These are phyloP conservation scores for Colletotrichum coccodes DNA, from an alignment of 2,329 filamentous ascomycete species.

Conservation along the genomic window DNA sequence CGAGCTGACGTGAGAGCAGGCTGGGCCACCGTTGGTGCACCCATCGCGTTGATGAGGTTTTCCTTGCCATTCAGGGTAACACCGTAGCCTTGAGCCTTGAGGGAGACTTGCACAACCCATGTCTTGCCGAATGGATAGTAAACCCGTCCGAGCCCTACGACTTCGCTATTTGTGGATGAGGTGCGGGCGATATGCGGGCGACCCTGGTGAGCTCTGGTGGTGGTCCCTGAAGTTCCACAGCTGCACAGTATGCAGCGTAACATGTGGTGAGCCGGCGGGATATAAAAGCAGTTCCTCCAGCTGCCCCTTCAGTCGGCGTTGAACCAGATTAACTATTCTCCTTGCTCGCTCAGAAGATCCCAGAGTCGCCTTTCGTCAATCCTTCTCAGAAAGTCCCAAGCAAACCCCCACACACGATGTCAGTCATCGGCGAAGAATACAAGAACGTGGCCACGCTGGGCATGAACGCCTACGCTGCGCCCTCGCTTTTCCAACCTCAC, in stretches of 20 bases:
- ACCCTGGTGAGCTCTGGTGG: background rate
- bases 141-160: background rate
- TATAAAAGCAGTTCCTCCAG: background rate
- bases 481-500: slow-evolving; percentile 58
- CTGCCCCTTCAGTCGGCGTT: background rate
- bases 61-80: background rate
- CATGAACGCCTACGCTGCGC: slow-evolving; percentile 54
- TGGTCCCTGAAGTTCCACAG: slow-evolving; percentile 5
- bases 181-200: background rate
- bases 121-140: background rate
- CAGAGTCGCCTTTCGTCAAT: background rate
- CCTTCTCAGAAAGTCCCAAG: too few species aligned
- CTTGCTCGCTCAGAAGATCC: background rate
- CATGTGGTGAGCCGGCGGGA: background rate
- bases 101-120: background rate
- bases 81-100: background rate
- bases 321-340: background rate
- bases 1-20: slow-evolving; percentile 25
- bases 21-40: background rate
- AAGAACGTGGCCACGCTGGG: slow-evolving; percentile 27
- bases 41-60: background rate
- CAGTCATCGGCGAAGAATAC: slow-evolving; percentile 27
- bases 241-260: slow-evolving; percentile 5
- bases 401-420: too few species aligned
- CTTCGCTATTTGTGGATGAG: background rate